Evolutionary conservation across 345 rosid genomes (phyloP).

Genomic region (Abelmoschus esculentus): DNA sequence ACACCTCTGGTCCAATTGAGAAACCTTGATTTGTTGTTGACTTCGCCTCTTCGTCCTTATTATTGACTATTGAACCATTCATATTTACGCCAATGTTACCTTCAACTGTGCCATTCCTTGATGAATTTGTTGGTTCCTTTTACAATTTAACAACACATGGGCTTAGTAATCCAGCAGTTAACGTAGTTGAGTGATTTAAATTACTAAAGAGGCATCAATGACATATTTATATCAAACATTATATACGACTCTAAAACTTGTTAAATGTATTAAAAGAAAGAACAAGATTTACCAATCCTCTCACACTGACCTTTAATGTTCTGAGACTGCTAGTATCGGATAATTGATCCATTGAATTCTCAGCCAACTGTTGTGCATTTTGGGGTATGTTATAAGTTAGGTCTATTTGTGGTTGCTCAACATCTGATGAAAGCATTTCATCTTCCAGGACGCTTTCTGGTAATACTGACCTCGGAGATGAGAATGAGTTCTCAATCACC

Average conservation of each 20-base stretch:
- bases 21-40: background rate
- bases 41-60: constrained; percentile 2
- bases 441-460: constrained; percentile 17
- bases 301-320: constrained; percentile 23
- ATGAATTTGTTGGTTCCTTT: constrained; percentile 16
- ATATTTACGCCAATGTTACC: background rate
- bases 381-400: constrained; percentile 12
- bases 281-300: background rate
- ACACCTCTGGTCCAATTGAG: constrained; percentile 4
- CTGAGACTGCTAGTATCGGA: background rate
- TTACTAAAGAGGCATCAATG: background rate
- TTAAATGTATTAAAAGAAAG: background rate
- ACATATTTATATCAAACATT: background rate
- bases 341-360: constrained; percentile 8
- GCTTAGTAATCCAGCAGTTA: background rate
- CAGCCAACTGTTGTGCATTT: constrained; percentile 13
- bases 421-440: constrained; percentile 14
- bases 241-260: background rate
- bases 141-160: constrained; percentile 15
- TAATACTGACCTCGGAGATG: constrained; percentile 46
- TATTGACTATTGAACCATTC: background rate
- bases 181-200: background rate
- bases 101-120: constrained; percentile 6
- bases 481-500: constrained; percentile 14
- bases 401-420: constrained; percentile 18